Conservation (phyloP, 129 eudicot species). For the Centrapalus pauciflorus region DNA sequence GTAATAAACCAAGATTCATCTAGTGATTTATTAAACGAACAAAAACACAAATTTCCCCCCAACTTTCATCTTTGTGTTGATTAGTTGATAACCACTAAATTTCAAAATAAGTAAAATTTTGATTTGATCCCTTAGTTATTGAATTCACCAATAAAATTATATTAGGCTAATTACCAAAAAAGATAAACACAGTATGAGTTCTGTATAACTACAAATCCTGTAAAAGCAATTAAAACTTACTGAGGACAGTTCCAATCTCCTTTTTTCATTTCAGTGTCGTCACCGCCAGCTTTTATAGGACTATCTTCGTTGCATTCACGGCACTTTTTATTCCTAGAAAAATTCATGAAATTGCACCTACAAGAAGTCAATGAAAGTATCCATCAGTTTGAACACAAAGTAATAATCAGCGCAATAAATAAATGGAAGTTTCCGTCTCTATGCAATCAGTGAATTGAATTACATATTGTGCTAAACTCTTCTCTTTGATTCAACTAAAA, state of each 20-base stretch:
- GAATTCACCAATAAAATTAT: not conserved
- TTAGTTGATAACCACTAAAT: not conserved
- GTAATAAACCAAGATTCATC: not conserved
- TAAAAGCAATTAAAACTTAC: constrained; percentile 46
- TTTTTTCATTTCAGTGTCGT: constrained; percentile 56
- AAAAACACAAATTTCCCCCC: not conserved
- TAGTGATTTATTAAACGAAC: not conserved
- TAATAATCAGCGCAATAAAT: not conserved
- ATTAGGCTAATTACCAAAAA: not conserved
- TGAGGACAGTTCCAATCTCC: constrained; percentile 93
- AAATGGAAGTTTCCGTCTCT: not conserved
- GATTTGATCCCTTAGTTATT: too few species aligned
- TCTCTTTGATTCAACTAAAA: not conserved
- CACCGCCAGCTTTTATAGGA: constrained; percentile 28
- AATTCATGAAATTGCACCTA: constrained; percentile 86
- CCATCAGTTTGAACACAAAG: not conserved
- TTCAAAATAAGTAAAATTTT: not conserved
- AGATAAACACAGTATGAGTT: not conserved
- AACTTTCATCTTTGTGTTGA: constrained; percentile 1
- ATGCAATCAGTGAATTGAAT: not conserved
- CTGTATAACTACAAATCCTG: not conserved
- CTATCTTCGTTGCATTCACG: constrained; percentile 55
- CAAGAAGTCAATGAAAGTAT: constrained; percentile 17
- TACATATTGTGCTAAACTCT: not conserved
- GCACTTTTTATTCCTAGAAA: constrained; percentile 57